Percentiles rank a stretch among this genome's conserved stretches.
Evolutionary conservation across 768 basidiomycete genomes (phyloP).

Genomic region (Lentinula edodes): DNA sequence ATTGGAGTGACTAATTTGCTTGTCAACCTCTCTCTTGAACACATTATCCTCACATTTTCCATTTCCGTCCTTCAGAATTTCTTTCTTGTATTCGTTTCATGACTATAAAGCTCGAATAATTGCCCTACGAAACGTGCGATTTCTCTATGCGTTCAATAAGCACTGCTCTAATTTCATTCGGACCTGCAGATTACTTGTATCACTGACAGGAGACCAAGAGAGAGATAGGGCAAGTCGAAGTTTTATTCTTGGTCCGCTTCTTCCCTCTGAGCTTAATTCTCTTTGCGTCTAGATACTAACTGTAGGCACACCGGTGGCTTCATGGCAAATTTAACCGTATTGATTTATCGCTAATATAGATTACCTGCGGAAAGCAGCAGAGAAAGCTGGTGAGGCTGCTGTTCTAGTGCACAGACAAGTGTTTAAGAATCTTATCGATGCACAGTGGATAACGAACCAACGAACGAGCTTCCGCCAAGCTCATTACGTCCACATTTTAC

Average conservation of each 20-base stretch:
- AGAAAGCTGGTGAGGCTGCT: background rate
- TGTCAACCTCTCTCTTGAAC: background rate
- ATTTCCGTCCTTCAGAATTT: background rate
- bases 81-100: constrained; percentile 7
- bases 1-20: background rate
- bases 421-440: constrained; percentile 1
- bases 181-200: constrained; percentile 2
- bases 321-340: background rate
- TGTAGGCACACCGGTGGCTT: background rate
- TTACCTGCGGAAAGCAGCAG: background rate
- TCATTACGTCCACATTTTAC: constrained; percentile 6
- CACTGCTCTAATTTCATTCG: background rate
- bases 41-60: background rate
- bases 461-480: background rate
- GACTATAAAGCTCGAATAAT: constrained; percentile 5
- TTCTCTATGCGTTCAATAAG: background rate
- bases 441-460: background rate
- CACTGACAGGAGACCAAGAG: background rate
- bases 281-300: background rate
- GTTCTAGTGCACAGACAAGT: background rate
- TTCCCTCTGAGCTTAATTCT: background rate
- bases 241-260: background rate
- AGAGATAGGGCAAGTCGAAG: background rate
- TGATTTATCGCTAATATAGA: background rate
- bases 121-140: background rate